Base-by-base conservation (phyloP, 495 filamentous ascomycete species). In the Xylaria scruposa region DNA sequence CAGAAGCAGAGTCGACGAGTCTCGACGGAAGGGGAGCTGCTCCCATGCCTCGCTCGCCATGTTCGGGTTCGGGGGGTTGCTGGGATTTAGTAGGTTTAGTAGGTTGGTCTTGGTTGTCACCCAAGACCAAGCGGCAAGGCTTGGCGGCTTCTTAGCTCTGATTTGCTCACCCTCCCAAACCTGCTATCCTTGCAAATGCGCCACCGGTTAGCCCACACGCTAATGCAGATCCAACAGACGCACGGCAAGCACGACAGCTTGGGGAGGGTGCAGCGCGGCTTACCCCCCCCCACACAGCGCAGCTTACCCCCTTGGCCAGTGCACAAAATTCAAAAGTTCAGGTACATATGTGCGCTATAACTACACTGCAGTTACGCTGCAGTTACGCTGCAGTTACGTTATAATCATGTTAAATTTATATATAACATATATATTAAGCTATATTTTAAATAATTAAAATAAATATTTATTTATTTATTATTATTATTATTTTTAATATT, bases 151-250 rank as follows among this genome's bases (percentile, higher is more conserved):
- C 5, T 31, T 47, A 17, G 67, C 26, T 60, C 36, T 42, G 67
- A 47, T 60, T 69, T 69, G 40, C 67, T 10, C 42, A 47, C 40
- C 19, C 42, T 36, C 40, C 67, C 12, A 69, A 61, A 17, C 67
- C 54, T 69, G 67, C 67, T 47, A 29, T 69, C 38, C 67, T 69
- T 3, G 54, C 24, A 51, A 29, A 29, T 33, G 40, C 46, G 66
- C 66, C 44, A 49, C 56, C 29, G 21, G 9, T 54, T 60, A 58
- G 58, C 26, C 38, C 29, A 10, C 33, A 47, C 68, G 68, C 68
- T 70, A 70, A 62, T 63, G 68, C 68, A 42, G 42, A 62, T 70
- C 54, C 46, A 61, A 62, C 54, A 26, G 67, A 53, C 68, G 56
- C 68, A 70, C 54, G 54, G 51, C 68, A 38, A 31, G 58, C 58